Base-by-base conservation (phyloP, 371 early-diverging fungal species). In the Mortierella sp. region DNA sequence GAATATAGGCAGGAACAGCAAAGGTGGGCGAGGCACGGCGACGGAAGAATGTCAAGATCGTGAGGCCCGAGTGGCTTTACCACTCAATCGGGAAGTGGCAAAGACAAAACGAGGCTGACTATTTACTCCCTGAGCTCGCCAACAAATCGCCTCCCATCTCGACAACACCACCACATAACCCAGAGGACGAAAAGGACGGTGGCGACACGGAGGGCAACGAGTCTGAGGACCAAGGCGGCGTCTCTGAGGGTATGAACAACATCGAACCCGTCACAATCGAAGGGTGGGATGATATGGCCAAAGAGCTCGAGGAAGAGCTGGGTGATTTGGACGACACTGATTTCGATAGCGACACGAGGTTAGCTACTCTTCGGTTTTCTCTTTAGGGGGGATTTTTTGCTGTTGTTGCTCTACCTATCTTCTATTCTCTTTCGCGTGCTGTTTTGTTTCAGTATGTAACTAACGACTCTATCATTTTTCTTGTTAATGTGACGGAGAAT, bases 1-100 rank as follows among this genome's bases (percentile, higher is more conserved):
- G 26, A 6, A 16, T 31, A 37, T 72, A 87, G 92, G 75, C 79
- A 19, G 86, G 86, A 34, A 85, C 86, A 4, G 78, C 73, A 26
- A 85, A 85, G 53, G 81, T 81, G 11, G 73, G 71, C 14, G 72
- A 79, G 61, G 86, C 86, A 14, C 57, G 75, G 26, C 59, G 51
- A 48, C 73, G 71, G 31, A 76, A 69, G 34, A 54, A 74, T 24
- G 51, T 85, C 69, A 78, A 74, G 50, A 73, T 85, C 31, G 86
- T 85, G 6, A 55, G 79, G 57, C 81, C 86, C 13, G 86, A 85
- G 40, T 85, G 86, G 93, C 85, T 96, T 14, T 82, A 88, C 43
- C 91, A 93, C 71, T 91, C 92, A 16, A 90, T 91, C 2, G 83
- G 88, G 3, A 87, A 91, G 21, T 95, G 94, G 94, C 72, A 86